phyloP scores from a whole-genome alignment of 176 grass and related monocot genomes.

The Melocanna baccifera region DNA sequence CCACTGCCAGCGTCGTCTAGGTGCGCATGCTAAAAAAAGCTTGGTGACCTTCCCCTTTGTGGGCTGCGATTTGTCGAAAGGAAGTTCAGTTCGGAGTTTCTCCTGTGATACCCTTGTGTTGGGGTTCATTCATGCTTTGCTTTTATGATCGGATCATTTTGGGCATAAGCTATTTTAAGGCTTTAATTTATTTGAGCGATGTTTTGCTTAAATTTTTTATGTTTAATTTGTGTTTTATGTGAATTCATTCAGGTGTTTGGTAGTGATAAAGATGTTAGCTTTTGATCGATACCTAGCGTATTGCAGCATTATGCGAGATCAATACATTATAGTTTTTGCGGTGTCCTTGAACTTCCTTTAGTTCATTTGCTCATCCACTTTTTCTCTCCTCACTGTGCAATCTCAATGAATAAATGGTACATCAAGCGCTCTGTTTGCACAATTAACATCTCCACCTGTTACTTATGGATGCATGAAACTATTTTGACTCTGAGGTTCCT shows the following conservation, averaged over 20 bases:
- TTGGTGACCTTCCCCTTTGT: neutral
- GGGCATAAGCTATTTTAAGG: neutral
- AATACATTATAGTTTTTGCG: neutral
- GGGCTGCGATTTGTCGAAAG: neutral
- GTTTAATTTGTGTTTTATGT: neutral
- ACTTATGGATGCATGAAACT: neutral
- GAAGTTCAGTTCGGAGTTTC: neutral
- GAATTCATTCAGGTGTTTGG: neutral
- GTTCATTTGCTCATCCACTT: neutral
- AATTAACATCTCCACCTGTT: neutral
- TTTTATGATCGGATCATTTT: neutral
- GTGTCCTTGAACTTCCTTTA: neutral
- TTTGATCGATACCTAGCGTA: neutral
- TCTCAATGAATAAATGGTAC: neutral
- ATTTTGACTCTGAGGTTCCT: constrained; percentile 56
- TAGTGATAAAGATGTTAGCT: neutral
- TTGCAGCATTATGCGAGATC: neutral
- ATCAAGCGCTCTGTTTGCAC: neutral
- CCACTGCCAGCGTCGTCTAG: neutral
- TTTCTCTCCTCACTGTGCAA: neutral
- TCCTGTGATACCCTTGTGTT: neutral
- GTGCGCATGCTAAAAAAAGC: no score
- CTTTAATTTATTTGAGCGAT: neutral
- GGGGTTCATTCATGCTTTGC: neutral
- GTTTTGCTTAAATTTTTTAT: neutral